Base-by-base conservation (phyloP, 345 rosid species). In the Combretum micranthum region DNA sequence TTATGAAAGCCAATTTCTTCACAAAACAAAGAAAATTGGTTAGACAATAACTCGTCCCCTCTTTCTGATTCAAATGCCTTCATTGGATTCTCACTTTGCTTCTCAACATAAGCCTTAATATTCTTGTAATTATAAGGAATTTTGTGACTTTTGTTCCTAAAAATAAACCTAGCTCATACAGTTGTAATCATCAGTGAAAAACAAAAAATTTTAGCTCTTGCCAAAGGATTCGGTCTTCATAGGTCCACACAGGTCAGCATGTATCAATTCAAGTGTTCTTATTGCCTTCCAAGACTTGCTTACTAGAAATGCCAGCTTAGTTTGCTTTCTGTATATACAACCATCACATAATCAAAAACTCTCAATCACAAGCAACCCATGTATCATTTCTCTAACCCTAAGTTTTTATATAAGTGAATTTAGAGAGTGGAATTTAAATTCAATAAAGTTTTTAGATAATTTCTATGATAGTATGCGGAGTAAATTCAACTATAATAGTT, bases 181-280 rank as follows among this genome's bases (percentile, higher is more conserved):
- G 2, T 44, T 44, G 10, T 21, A 37, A 26, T 68, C 67, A 68
- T 62, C 21, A 12, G 25, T 67, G 56, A 2, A n/a, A 13, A 15
- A 25, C 44, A 39, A 23, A 15, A 32, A 57, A 11, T 61, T 56
- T 21, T 17, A 42, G 22, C 18, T 68, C 14, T 53, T 63, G 44
- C 19, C 32, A 4, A 63, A 13, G 14, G 55, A 59, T 26, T 44
- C n/a, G 2, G 15, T 48, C 4, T 32, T 50, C 45, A 46, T 52
- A 12, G 44, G 51, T 20, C 20, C 61, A 46, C 56, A 48, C 20
- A 46, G 16, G 26, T 64, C 50, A 12, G 20, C n/a, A 26, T 62
- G 72, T 5, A 62, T 44, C 4, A 72, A 42, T 4, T 62, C 19
- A 18, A 72, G 57, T 17, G 44, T 62, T 0, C 57, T 9, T 2